Percentiles rank a stretch among this genome's conserved stretches.
These are phyloP conservation scores for Truncatella angustata DNA, from an alignment of 2,329 filamentous ascomycete genomes.

Conservation along the genomic window DNA sequence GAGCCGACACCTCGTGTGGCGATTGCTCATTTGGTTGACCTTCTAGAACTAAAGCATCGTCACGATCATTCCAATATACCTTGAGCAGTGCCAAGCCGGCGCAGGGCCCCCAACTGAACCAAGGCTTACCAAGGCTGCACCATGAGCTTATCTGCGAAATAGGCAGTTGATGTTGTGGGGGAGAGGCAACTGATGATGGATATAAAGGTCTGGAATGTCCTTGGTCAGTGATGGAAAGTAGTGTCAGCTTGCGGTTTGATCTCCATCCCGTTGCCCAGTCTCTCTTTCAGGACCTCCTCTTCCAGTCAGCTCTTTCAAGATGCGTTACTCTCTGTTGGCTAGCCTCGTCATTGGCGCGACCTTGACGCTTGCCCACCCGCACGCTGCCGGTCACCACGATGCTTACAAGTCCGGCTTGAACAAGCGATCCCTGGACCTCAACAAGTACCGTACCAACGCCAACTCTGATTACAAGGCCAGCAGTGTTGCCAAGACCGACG, in stretches of 20 bases:
- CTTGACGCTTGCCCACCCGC: constrained; percentile 27
- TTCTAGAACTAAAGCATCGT: constrained; percentile 9
- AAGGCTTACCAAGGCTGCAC: constrained; percentile 12
- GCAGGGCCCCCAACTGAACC: not conserved
- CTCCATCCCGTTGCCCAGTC: constrained; percentile 10
- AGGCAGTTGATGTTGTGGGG: constrained; percentile 24
- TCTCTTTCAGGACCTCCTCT: constrained; percentile 11
- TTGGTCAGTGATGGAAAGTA: not conserved
- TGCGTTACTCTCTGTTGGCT: constrained; percentile 29
- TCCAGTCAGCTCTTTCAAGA: constrained; percentile 21
- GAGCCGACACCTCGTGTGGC: constrained; percentile 1
- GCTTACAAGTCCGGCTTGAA: constrained; percentile 23
- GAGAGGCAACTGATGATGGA: constrained; percentile 12
- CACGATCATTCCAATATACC: constrained; percentile 6
- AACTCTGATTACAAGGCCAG: constrained; percentile 29
- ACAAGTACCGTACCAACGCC: constrained; percentile 29
- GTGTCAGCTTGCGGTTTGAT: constrained; percentile 10
- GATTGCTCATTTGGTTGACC: constrained; percentile 5
- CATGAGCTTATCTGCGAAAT: constrained; percentile 22
- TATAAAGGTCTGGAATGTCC: constrained; percentile 3
- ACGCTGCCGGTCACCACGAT: constrained; percentile 14
- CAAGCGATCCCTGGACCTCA: constrained; percentile 31
- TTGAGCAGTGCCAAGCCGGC: not conserved
- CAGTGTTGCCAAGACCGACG: constrained; percentile 19
- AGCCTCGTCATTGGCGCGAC: constrained; percentile 29